Conservation (phyloP, 768 basidiomycete species). For the Sistotremastrum niveocremeum region DNA sequence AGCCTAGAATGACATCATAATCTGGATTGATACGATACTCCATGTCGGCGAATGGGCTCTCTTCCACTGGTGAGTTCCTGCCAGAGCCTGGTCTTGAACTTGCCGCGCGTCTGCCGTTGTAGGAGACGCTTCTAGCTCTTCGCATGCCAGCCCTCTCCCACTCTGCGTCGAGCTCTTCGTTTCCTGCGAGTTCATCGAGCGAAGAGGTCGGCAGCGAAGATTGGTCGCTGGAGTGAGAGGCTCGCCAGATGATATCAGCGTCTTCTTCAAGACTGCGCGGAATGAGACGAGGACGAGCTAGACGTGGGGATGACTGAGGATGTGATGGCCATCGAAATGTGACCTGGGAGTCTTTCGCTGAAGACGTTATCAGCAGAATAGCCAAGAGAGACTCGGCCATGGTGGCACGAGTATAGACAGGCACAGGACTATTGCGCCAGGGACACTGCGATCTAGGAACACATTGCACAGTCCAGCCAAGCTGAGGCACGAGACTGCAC, state of each 20-base stretch:
- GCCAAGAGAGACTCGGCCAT: slow-evolving; percentile 77
- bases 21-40: slow-evolving; percentile 26
- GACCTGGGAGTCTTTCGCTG: slow-evolving; percentile 64
- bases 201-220: neutral
- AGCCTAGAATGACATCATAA: slow-evolving; percentile 66
- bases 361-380: slow-evolving; percentile 72
- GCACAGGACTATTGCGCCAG: too few relatives aligned
- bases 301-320: slow-evolving; percentile 48
- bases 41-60: slow-evolving; percentile 22
- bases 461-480: too few relatives aligned
- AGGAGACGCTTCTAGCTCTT: slow-evolving; percentile 13
- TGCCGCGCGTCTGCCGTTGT: slow-evolving; percentile 4
- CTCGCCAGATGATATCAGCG: slow-evolving; percentile 6
- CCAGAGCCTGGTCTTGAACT: slow-evolving; percentile 35
- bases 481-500: too few relatives aligned
- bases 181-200: slow-evolving; percentile 2
- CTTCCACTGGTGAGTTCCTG: slow-evolving; percentile 36
- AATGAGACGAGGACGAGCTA: slow-evolving; percentile 55
- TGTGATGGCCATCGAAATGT: slow-evolving; percentile 79
- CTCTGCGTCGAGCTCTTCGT: slow-evolving; percentile 15
- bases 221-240: slow-evolving; percentile 5
- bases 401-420: neutral
- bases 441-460: too few relatives aligned
- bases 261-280: slow-evolving; percentile 12
- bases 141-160: slow-evolving; percentile 5